These are phyloP conservation scores for Penicillium sp. DNA, from an alignment of 2,329 filamentous ascomycete species.

Conservation along the genomic window DNA sequence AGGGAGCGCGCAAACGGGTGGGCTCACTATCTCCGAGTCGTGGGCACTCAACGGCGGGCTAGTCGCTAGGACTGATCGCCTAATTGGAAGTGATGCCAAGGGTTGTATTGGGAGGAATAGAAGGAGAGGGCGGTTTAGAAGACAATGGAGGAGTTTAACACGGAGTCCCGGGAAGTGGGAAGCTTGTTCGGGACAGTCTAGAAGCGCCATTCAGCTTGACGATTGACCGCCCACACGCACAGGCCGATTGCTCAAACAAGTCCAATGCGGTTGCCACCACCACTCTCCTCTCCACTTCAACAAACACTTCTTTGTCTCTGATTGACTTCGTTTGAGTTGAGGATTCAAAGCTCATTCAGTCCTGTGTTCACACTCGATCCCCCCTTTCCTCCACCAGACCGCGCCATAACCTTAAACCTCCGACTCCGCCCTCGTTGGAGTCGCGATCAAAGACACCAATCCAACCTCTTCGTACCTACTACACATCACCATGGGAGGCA, in stretches of 20 bases:
- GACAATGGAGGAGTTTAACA: neutral
- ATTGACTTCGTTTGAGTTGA: neutral
- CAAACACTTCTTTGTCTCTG: constrained; percentile 1
- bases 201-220: constrained; percentile 11
- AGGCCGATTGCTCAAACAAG: constrained; percentile 19
- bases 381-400: neutral
- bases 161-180: constrained; percentile 8
- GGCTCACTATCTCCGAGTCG: neutral
- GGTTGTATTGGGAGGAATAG: neutral
- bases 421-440: constrained; percentile 6
- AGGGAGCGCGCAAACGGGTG: constrained; percentile 14
- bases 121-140: neutral
- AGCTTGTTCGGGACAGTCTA: constrained; percentile 7
- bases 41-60: neutral
- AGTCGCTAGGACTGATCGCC: neutral
- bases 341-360: neutral
- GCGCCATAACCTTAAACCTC: neutral
- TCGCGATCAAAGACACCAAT: constrained; percentile 2
- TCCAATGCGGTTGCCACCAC: constrained; percentile 24
- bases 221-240: constrained; percentile 29
- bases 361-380: neutral
- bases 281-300: constrained; percentile 8
- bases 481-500: constrained; percentile 53
- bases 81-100: neutral
- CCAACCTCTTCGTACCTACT: constrained; percentile 4